Base-by-base conservation (phyloP, 2,329 filamentous ascomycete species). In the Aspergillus viridinutans region DNA sequence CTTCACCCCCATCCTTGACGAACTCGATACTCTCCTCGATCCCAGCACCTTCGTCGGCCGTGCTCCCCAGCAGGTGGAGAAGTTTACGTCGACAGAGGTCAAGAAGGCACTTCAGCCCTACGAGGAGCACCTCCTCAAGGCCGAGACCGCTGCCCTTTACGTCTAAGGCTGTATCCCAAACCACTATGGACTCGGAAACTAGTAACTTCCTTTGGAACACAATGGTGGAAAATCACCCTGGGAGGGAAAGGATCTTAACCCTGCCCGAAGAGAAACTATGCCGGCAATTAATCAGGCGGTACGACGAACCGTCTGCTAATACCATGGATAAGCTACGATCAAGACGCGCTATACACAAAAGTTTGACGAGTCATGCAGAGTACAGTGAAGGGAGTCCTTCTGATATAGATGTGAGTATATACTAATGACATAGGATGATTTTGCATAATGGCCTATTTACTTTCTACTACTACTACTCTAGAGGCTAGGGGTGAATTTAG, bases 1-100 rank as follows among this genome's bases (percentile, higher is more conserved):
- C 80, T 96, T 96, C 78, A 79, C 74, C 58, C 79, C 88, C 1
- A 85, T 93, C 61, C 84, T 84, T 79, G 79, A 69, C 50, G 87
- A 92, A 61, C 77, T 92, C 29, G 88, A 91, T 61, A 75, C 71
- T 45, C 81, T 92, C 75, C 75, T 92, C 50, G 81, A 88, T 60
- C 80, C 89, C 1, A 81, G 81, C 66, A 78, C 80, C 56, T 87
- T 85, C 61, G 81, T 83, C 53, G 84, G 84, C 4, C 72, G 83
- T 49, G 78, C 77, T 28, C 77, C 79, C 23, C 73, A 86, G 72
- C 76, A 82, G 68, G 80, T 86, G 21, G 75, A 76, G 60, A 78
- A 74, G 60, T 86, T 84, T 67, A 75, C 77, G 56, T 73, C 74
- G 52, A 79, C 75, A 45, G 79, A 81, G 60, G 78, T 83, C 10